Conservation (phyloP, 495 filamentous ascomycete genomes). For the Bacidia rubella region DNA sequence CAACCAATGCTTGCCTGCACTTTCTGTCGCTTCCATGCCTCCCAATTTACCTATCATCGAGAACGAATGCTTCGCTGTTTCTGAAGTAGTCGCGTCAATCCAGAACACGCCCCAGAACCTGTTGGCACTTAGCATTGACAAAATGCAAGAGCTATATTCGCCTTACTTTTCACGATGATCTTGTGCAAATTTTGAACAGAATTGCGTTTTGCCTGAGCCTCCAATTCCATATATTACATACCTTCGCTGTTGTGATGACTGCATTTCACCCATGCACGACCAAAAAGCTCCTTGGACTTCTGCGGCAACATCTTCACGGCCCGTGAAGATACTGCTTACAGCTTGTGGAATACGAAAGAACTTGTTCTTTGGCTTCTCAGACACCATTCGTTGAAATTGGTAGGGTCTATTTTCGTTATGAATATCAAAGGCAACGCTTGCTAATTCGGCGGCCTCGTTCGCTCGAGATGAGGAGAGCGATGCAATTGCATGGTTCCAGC, state of each 20-base stretch:
- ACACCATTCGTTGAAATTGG: conserved; percentile 4
- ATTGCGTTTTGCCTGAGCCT: conserved; percentile 28
- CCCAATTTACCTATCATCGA: conserved; percentile 15
- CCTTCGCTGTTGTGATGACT: conserved; percentile 15
- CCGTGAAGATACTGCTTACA: conserved; percentile 23
- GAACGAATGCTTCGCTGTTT: conserved; percentile 13
- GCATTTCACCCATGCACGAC: background rate
- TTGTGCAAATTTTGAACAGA: conserved; percentile 25
- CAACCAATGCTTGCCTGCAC: conserved; percentile 16
- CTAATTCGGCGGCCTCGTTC: conserved; percentile 8
- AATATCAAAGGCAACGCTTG: conserved; percentile 10
- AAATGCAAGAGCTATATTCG: background rate
- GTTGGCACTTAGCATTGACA: background rate
- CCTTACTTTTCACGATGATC: conserved; percentile 21
- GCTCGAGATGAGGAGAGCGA: conserved; percentile 3
- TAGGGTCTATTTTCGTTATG: conserved; percentile 7
- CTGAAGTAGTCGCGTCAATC: conserved; percentile 16
- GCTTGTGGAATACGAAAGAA: conserved; percentile 23
- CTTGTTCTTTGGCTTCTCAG: conserved; percentile 14
- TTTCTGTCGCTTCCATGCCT: conserved; percentile 13
- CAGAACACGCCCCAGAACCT: conserved; percentile 23
- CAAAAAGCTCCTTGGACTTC: conserved; percentile 2
- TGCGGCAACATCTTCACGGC: conserved; percentile 13
- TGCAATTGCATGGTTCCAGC: conserved; percentile 9
- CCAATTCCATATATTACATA: conserved; percentile 26